Evolutionary conservation across 2,329 filamentous ascomycete species (phyloP).

Genomic region (Fusarium sp.): DNA sequence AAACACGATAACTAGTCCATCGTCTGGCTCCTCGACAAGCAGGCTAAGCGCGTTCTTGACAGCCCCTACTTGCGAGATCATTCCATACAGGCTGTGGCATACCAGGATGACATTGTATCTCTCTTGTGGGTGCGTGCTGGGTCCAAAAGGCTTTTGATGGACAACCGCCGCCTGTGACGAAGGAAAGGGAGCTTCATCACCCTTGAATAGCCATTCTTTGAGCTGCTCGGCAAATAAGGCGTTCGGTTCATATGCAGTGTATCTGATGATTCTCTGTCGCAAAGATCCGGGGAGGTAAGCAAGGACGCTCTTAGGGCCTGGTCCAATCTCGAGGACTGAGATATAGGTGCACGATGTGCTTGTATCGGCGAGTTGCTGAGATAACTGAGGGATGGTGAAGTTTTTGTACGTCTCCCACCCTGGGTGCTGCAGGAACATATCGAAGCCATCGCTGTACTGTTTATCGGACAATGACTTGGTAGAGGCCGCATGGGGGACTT

Average conservation of each 20-base stretch:
- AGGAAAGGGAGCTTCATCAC: constrained; percentile 55
- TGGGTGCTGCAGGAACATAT: constrained; percentile 54
- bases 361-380: constrained; percentile 56
- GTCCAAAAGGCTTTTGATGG: constrained; percentile 54
- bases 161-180: constrained; percentile 54
- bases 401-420: constrained; percentile 59
- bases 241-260: constrained; percentile 68
- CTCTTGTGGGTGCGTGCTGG: constrained; percentile 49
- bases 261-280: constrained; percentile 61
- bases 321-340: constrained; percentile 70
- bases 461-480: constrained; percentile 57
- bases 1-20: constrained; percentile 65
- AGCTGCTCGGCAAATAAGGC: constrained; percentile 58
- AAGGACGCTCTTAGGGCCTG: constrained; percentile 68
- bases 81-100: constrained; percentile 74
- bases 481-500: constrained; percentile 39
- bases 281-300: constrained; percentile 59
- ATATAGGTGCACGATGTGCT: constrained; percentile 57
- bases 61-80: constrained; percentile 61
- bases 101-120: constrained; percentile 70
- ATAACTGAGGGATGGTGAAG: constrained; percentile 66
- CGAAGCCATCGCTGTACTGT: constrained; percentile 64
- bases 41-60: constrained; percentile 62
- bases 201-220: constrained; percentile 56
- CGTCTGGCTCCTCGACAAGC: constrained; percentile 56